A percentile compares a stretch with the other conserved stretches of the same genome.
These are phyloP conservation scores for Macrolepiota albuminosa DNA, from an alignment of 768 basidiomycete species.

Conservation along the genomic window DNA sequence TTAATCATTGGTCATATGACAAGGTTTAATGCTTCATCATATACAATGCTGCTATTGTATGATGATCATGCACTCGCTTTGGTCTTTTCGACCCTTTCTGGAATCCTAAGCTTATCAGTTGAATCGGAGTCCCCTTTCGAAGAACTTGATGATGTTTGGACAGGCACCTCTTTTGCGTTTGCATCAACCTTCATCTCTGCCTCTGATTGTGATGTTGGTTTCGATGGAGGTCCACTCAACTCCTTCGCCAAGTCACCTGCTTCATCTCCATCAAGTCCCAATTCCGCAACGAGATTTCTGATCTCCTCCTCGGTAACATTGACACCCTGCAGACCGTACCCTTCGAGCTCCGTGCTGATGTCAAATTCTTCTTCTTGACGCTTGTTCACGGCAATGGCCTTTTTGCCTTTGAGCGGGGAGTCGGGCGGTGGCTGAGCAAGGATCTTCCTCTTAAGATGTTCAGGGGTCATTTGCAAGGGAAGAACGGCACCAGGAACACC, in stretches of 20 bases:
- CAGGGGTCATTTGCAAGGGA: constrained; percentile 78
- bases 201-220: neutral
- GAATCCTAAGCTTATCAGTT: neutral
- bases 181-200: neutral
- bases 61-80: neutral
- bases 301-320: constrained; percentile 76
- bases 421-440: constrained; percentile 33
- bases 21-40: neutral
- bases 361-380: constrained; percentile 52
- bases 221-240: constrained; percentile 30
- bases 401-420: constrained; percentile 42
- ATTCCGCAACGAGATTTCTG: constrained; percentile 60
- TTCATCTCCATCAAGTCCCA: constrained; percentile 75
- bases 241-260: constrained; percentile 72
- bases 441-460: constrained; percentile 56
- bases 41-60: neutral
- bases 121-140: neutral
- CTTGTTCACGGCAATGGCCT: constrained; percentile 49
- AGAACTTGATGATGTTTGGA: neutral
- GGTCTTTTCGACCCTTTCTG: neutral
- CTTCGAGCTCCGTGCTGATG: constrained; percentile 61
- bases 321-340: constrained; percentile 72
- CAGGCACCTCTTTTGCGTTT: neutral
- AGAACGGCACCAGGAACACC: constrained; percentile 78
- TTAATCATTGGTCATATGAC: constrained; percentile 7